Conservation (phyloP, 2,329 filamentous ascomycete genomes). For the Botrytis deweyae region DNA sequence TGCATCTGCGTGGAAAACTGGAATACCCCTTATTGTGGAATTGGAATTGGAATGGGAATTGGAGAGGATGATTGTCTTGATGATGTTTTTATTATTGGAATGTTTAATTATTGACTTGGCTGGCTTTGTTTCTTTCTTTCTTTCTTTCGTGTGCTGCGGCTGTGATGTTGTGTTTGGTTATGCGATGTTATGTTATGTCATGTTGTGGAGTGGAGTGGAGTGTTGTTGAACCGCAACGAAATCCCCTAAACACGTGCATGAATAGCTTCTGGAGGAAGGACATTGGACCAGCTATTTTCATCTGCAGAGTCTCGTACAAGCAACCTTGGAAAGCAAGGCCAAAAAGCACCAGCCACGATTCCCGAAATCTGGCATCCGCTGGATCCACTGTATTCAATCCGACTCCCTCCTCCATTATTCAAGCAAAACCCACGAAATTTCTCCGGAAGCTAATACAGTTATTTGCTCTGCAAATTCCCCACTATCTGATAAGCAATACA, state of each 20-base stretch:
- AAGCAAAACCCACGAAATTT: slow-evolving; percentile 17
- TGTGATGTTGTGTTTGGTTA: not conserved
- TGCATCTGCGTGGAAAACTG: not conserved
- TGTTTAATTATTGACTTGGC: not conserved
- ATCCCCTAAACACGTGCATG: slow-evolving; percentile 17
- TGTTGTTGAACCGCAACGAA: slow-evolving; percentile 4
- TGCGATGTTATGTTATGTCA: not conserved
- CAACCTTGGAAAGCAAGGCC: too few species aligned
- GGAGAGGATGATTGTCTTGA: too few species aligned
- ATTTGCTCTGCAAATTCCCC: slow-evolving; percentile 1
- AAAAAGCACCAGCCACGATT: slow-evolving; percentile 16
- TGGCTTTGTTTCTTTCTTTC: not conserved
- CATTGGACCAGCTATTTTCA: not conserved
- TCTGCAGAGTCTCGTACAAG: not conserved
- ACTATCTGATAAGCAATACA: slow-evolving; percentile 20
- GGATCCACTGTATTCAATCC: not conserved
- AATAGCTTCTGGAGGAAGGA: not conserved
- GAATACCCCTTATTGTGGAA: not conserved
- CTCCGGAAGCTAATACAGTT: slow-evolving; percentile 12
- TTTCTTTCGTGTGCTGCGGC: not conserved
- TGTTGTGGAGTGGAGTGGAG: not conserved
- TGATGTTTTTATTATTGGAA: not conserved
- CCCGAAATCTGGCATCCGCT: not conserved
- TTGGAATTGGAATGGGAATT: too few species aligned
- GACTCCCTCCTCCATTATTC: not conserved